phyloP scores from a whole-genome alignment of 2,329 filamentous ascomycete species.

The Cordyceps tenuipes region DNA sequence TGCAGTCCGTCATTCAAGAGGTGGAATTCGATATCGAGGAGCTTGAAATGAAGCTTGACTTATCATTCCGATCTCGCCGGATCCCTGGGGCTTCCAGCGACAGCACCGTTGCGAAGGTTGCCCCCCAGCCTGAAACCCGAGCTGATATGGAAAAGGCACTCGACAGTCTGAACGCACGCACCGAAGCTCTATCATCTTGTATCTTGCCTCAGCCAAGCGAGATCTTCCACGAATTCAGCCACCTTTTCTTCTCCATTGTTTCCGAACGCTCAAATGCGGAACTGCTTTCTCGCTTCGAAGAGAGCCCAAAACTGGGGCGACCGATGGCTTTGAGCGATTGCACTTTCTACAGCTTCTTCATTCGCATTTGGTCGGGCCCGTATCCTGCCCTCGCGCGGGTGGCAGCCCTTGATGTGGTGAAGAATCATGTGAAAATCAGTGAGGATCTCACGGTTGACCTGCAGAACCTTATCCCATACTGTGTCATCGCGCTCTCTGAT shows the following conservation, averaged over 20 bases:
- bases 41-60: slow-evolving; percentile 66
- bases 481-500: slow-evolving; percentile 66
- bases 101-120: slow-evolving; percentile 30
- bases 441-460: slow-evolving; percentile 52
- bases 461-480: slow-evolving; percentile 76
- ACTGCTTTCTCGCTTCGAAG: slow-evolving; percentile 43
- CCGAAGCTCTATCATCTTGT: slow-evolving; percentile 39
- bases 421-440: slow-evolving; percentile 44
- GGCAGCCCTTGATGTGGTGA: slow-evolving; percentile 59
- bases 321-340: slow-evolving; percentile 48
- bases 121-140: slow-evolving; percentile 19
- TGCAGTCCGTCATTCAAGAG: slow-evolving; percentile 58
- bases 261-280: slow-evolving; percentile 32
- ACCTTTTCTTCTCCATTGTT: slow-evolving; percentile 48
- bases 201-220: slow-evolving; percentile 41
- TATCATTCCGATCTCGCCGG: slow-evolving; percentile 53
- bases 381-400: slow-evolving; percentile 61
- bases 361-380: slow-evolving; percentile 64
- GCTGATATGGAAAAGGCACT: slow-evolving; percentile 33
- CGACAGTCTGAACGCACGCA: slow-evolving; percentile 28
- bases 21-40: slow-evolving; percentile 64
- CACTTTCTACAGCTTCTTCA: slow-evolving; percentile 68
- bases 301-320: slow-evolving; percentile 45
- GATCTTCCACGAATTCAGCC: slow-evolving; percentile 50
- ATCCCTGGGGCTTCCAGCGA: slow-evolving; percentile 41